These are phyloP conservation scores for Brasilioporus rufonigricans DNA, from an alignment of 768 basidiomycete species.

Conservation along the genomic window DNA sequence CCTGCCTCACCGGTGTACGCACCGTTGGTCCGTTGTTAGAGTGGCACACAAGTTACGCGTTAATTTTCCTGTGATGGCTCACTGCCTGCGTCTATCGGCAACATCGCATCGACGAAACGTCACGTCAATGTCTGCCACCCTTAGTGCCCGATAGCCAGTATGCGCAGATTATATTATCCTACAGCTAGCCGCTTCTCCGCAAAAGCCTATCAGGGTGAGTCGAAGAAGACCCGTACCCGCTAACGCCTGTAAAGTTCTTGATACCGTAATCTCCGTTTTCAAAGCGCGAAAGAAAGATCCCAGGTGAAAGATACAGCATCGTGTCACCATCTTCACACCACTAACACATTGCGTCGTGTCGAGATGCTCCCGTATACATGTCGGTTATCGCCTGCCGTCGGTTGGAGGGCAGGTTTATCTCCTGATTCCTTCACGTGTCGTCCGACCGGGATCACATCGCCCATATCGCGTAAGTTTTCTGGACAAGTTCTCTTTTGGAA, in stretches of 20 bases:
- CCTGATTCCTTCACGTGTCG: conserved; percentile 3
- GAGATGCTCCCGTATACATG: conserved; percentile 4
- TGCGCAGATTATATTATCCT: conserved; percentile 19
- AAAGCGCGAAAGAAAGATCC: conserved; percentile 17
- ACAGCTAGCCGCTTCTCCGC: conserved; percentile 25
- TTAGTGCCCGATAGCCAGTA: not conserved
- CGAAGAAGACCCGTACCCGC: conserved; percentile 21
- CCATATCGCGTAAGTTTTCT: conserved; percentile 5
- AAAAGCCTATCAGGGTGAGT: conserved; percentile 35
- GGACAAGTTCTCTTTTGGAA: not conserved
- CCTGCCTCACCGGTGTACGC: conserved; percentile 2
- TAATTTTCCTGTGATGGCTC: conserved; percentile 14
- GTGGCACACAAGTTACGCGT: conserved; percentile 20
- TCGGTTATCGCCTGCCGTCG: conserved; percentile 8
- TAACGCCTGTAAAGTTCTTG: conserved; percentile 26
- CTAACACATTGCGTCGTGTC: conserved; percentile 5
- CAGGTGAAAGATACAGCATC: conserved; percentile 9
- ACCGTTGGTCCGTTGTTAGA: not conserved
- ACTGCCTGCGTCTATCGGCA: conserved; percentile 1
- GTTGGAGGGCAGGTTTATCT: not conserved
- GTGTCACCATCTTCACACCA: conserved; percentile 7
- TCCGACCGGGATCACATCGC: conserved; percentile 6
- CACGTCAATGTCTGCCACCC: not conserved
- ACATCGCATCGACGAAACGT: not conserved
- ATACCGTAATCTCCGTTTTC: conserved; percentile 36